Evolutionary conservation across 176 grass and related monocot genomes (phyloP).

Genomic region (Carex pumila): DNA sequence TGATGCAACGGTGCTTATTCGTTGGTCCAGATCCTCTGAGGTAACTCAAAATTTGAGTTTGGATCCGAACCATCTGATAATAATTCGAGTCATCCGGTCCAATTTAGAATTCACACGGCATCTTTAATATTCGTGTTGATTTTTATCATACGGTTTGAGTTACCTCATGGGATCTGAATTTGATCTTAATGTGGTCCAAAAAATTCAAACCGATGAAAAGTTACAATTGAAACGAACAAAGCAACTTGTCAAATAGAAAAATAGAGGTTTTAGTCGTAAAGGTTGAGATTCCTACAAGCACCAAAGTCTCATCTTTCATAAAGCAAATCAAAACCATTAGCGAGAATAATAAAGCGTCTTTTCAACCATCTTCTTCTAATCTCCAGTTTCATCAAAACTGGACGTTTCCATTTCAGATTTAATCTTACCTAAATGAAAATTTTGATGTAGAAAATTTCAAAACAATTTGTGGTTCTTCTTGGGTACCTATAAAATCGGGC

Average conservation of each 20-base stretch:
- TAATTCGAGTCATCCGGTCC: no score
- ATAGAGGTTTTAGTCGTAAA: neutral
- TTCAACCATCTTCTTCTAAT: neutral
- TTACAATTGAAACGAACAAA: neutral
- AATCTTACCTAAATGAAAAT: neutral
- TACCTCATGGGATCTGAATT: no score
- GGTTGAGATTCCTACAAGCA: slow-evolving; percentile 14
- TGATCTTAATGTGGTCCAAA: neutral
- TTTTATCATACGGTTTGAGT: no score
- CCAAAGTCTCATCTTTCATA: slow-evolving; percentile 13
- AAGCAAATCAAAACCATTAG: slow-evolving; percentile 6
- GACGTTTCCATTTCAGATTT: neutral
- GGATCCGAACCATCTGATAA: no score
- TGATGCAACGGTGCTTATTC: neutral
- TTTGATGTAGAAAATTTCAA: neutral
- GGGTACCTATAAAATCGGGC: no score
- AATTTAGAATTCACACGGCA: no score
- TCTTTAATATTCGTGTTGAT: no score
- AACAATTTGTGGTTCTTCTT: neutral
- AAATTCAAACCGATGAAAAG: neutral
- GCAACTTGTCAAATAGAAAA: slow-evolving; percentile 12
- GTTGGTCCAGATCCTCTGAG: no score
- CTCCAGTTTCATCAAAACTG: neutral
- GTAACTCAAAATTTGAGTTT: no score
- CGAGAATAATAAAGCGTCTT: slow-evolving; percentile 9